Evolutionary conservation across 2,329 filamentous ascomycete species (phyloP).

Genomic region (Penicillium sp.): DNA sequence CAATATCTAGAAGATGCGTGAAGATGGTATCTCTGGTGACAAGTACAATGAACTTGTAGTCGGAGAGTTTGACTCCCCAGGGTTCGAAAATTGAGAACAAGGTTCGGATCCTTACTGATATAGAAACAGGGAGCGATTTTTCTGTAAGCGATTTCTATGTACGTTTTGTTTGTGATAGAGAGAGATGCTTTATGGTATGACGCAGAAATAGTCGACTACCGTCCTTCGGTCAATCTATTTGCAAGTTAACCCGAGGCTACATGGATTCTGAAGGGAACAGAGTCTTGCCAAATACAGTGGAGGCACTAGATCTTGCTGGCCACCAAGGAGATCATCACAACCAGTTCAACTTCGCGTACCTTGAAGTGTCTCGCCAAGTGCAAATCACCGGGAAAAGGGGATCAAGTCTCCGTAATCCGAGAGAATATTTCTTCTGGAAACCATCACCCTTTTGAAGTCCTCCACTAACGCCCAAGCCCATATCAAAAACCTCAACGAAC

Average conservation of each 20-base stretch:
- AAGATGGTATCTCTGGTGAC: no score
- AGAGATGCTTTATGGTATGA: no score
- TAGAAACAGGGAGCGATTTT: no score
- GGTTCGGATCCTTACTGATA: no score
- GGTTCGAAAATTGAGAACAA: no score
- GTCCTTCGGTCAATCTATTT: neutral
- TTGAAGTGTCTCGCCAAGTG: neutral
- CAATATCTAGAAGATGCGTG: no score
- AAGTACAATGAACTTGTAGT: no score
- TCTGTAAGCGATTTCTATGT: no score
- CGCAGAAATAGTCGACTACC: neutral
- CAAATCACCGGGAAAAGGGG: neutral
- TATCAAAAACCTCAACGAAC: neutral
- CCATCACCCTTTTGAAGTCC: neutral
- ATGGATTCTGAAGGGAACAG: neutral
- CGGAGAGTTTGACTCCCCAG: no score
- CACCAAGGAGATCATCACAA: neutral
- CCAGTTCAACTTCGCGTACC: neutral
- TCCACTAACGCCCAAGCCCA: neutral
- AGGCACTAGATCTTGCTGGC: neutral
- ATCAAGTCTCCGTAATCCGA: neutral
- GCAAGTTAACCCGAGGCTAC: no score
- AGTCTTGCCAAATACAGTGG: neutral
- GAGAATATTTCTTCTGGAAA: neutral
- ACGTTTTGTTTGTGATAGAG: no score